Evolutionary conservation across 1,284 basidiomycete species (phyloP).

Genomic region (Leccinum glutinopallens): DNA sequence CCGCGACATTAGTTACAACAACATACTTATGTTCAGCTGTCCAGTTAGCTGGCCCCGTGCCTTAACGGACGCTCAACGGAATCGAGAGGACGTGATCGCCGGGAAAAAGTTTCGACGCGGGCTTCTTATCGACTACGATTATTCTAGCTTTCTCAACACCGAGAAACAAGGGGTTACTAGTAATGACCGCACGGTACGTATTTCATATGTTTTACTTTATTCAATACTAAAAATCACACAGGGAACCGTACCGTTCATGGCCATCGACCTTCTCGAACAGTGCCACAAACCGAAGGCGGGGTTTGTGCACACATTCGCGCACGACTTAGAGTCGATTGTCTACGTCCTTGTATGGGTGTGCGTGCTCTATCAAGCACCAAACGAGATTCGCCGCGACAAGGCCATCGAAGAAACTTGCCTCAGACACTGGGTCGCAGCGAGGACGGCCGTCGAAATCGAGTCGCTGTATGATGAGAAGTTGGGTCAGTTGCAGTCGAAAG

Average conservation of each 20-base stretch:
- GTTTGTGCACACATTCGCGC: not conserved
- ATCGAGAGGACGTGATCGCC: not conserved
- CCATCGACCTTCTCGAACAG: not conserved
- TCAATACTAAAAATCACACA: not conserved
- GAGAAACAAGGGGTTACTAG: not conserved
- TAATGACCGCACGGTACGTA: not conserved
- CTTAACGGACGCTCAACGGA: not conserved
- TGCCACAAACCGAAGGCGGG: not conserved
- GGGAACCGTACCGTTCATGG: conserved; percentile 5
- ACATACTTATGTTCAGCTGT: not conserved
- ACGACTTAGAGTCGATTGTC: not conserved
- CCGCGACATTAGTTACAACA: not conserved
- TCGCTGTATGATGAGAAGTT: not conserved
- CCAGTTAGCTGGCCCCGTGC: not conserved
- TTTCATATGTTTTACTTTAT: not conserved
- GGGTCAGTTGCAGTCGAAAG: not conserved
- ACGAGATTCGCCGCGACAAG: not conserved
- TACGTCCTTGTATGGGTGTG: not conserved
- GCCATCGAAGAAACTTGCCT: not conserved
- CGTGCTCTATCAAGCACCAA: conserved; percentile 1
- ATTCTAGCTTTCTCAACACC: not conserved
- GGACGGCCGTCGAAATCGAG: not conserved
- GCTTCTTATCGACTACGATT: conserved; percentile 4
- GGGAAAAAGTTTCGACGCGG: not conserved
- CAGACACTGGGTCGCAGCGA: not conserved